Percentiles rank a stretch among this genome's conserved stretches.
phyloP scores from a whole-genome alignment of 306 rosid genomes.

The Vigna mungo region DNA sequence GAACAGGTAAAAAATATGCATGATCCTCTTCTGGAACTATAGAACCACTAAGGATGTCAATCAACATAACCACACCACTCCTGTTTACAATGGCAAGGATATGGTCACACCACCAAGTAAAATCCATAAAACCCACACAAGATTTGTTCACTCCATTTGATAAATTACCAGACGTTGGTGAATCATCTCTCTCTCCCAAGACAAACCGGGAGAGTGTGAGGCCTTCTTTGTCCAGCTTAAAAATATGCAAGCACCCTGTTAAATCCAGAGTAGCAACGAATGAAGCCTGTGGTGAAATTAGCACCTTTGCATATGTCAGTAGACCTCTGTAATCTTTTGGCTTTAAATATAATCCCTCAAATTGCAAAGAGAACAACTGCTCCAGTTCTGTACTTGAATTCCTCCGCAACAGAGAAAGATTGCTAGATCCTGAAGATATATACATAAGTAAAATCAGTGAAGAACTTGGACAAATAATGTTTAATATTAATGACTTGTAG shows the following conservation, averaged over 20 bases:
- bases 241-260: slow-evolving; percentile 71
- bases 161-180: slow-evolving; percentile 47
- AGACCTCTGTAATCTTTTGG: slow-evolving; percentile 68
- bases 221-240: slow-evolving; percentile 69
- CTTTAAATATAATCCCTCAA: slow-evolving; percentile 71
- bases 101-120: slow-evolving; percentile 94
- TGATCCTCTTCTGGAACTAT: slow-evolving; percentile 69
- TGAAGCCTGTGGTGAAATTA: slow-evolving; percentile 82
- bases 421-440: slow-evolving; percentile 68
- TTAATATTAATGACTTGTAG: slow-evolving; percentile 8
- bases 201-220: slow-evolving; percentile 63
- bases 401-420: slow-evolving; percentile 77
- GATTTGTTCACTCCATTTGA: slow-evolving; percentile 47
- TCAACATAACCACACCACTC: slow-evolving; percentile 66
- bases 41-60: slow-evolving; percentile 73
- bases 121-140: slow-evolving; percentile 77
- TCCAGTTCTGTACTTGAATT: slow-evolving; percentile 64
- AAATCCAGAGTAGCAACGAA: slow-evolving; percentile 81
- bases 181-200: slow-evolving; percentile 51
- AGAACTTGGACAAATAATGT: slow-evolving; percentile 31
- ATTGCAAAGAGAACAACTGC: slow-evolving; percentile 69
- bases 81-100: slow-evolving; percentile 68
- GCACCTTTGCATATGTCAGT: slow-evolving; percentile 77
- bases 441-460: slow-evolving; percentile 25
- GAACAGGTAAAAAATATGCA: slow-evolving; percentile 67